Percentiles rank a stretch among this genome's conserved stretches.
phyloP scores from a whole-genome alignment of 306 rosid species.

The Corylus heterophylla region DNA sequence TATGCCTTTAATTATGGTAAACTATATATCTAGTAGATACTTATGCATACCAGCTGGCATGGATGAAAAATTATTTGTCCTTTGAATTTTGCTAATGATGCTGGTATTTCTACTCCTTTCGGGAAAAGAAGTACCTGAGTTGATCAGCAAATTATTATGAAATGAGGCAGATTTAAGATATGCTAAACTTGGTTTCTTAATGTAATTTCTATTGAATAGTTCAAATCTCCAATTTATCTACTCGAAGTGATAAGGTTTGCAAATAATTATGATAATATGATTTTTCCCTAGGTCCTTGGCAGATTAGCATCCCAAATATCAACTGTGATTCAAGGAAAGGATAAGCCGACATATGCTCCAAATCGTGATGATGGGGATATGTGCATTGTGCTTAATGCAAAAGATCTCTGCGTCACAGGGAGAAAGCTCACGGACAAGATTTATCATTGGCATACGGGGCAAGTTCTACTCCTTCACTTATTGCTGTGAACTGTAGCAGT shows the following conservation, averaged over 20 bases:
- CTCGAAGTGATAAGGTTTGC: conserved; percentile 15
- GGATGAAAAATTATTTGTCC: neutral
- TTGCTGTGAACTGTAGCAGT: conserved; percentile 8
- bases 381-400: conserved; percentile 93
- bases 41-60: neutral
- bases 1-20: neutral
- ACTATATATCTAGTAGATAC: neutral
- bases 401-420: conserved; percentile 84
- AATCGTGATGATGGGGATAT: conserved; percentile 93
- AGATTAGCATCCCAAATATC: conserved; percentile 96
- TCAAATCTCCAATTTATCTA: conserved; percentile 10
- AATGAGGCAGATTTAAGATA: neutral
- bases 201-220: neutral
- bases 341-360: conserved; percentile 89
- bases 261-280: conserved; percentile 5
- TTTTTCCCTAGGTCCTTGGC: conserved; percentile 68
- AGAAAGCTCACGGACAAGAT: conserved; percentile 84
- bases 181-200: neutral
- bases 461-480: conserved; percentile 32
- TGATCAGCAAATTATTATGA: neutral
- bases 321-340: conserved; percentile 91
- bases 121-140: neutral
- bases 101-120: neutral
- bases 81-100: neutral
- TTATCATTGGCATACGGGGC: conserved; percentile 97